Evolutionary conservation across 2,329 filamentous ascomycete genomes (phyloP).

Genomic region (Ascomycota sp.): DNA sequence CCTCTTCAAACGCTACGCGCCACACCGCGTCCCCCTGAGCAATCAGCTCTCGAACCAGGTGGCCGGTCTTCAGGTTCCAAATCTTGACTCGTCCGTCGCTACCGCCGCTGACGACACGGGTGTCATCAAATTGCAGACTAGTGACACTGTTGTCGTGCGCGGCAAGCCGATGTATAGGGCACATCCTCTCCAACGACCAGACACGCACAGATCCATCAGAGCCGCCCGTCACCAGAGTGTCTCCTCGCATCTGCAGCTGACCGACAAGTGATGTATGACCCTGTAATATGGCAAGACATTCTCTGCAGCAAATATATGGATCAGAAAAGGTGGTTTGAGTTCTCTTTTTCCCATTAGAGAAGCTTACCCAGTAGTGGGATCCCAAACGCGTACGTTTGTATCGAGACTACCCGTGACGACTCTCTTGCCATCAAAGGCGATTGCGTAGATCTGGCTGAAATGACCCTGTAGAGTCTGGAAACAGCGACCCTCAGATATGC

Average conservation of each 20-base stretch:
- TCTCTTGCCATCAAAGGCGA: conserved; percentile 84
- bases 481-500: conserved; percentile 86
- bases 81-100: conserved; percentile 97
- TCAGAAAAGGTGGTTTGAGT: no score
- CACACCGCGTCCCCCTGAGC: conserved; percentile 87
- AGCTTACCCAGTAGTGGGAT: conserved; percentile 62
- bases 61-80: conserved; percentile 87
- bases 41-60: conserved; percentile 76
- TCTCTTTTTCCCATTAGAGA: background rate
- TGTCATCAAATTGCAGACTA: conserved; percentile 91
- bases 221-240: conserved; percentile 87
- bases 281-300: conserved; percentile 79
- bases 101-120: conserved; percentile 82
- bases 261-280: conserved; percentile 94
- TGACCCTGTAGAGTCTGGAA: conserved; percentile 78
- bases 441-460: conserved; percentile 97
- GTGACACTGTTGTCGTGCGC: conserved; percentile 98
- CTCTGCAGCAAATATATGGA: conserved; percentile 16
- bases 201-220: conserved; percentile 92
- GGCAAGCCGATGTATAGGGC: conserved; percentile 80
- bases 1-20: conserved; percentile 94
- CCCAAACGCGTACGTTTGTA: conserved; percentile 94
- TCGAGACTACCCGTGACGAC: conserved; percentile 92
- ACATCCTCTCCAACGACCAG: conserved; percentile 82
- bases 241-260: conserved; percentile 84